Evolutionary conservation across 805 yeast species (phyloP).

Genomic region (Monosporozyma unispora): DNA sequence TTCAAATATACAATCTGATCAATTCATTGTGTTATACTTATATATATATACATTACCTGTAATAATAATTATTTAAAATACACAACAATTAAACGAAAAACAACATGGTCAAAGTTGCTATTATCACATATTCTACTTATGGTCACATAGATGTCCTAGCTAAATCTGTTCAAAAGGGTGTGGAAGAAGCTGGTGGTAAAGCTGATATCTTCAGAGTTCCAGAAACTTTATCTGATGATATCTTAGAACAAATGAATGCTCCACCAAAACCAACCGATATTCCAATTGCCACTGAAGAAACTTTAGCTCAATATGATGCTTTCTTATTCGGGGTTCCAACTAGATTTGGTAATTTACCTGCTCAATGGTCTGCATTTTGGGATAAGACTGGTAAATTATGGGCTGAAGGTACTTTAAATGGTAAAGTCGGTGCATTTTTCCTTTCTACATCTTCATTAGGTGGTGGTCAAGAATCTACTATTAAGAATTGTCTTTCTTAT

Average conservation of each 20-base stretch:
- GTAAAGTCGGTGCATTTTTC: constrained; percentile 72
- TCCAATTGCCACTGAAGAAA: constrained; percentile 52
- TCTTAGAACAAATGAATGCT: constrained; percentile 51
- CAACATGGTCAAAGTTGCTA: constrained; percentile 34
- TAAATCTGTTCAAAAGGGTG: constrained; percentile 56
- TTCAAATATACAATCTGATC: too few relatives aligned
- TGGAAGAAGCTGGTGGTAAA: constrained; percentile 56
- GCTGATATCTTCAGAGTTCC: constrained; percentile 71
- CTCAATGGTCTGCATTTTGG: constrained; percentile 72
- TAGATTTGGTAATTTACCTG: constrained; percentile 66
- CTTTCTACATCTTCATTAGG: constrained; percentile 64
- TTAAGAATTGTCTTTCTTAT: constrained; percentile 49
- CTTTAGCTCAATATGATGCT: constrained; percentile 57
- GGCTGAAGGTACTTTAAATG: constrained; percentile 60
- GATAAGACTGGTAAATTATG: constrained; percentile 75
- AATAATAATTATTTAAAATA: too few relatives aligned
- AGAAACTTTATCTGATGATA: constrained; percentile 62
- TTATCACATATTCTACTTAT: constrained; percentile 66
- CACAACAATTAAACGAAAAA: too few relatives aligned
- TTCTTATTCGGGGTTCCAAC: constrained; percentile 77
- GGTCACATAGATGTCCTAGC: constrained; percentile 71
- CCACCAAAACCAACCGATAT: constrained; percentile 47
- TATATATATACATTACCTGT: too few relatives aligned
- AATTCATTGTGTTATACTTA: too few relatives aligned
- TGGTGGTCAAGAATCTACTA: constrained; percentile 77